Evolutionary conservation across 108 stramenopile genomes (phyloP), one percentile per base, ranked within the genome.

Genomic region (Discostella pseudostelligera): DNA sequence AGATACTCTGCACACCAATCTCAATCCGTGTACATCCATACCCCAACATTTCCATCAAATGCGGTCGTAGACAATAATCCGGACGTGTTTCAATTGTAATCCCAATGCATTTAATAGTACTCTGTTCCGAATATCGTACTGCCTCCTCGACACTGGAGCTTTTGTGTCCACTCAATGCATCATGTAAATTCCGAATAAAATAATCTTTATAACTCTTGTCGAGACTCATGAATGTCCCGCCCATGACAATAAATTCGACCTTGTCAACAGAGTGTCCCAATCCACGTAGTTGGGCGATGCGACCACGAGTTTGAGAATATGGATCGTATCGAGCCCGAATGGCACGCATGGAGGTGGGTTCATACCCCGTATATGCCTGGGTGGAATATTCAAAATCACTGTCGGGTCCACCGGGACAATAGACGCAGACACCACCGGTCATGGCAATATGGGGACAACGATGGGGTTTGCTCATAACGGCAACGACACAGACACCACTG

Each of bases 21-120:
- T 99, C 96, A 66, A 99, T 92, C 7, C 98, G 74, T 17, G 98
- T 99, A 72, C 98, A 99, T 35, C 98, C 98, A 71, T 97, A 99
- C 53, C 81, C 76, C 44, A 96, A 67, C 92, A 99, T 95, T 65
- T 94, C 89, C 48, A 88, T 87, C 53, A 98, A 70, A 77, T 97
- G 95, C 1, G 95, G 94, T 59, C 91, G 92, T 8, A 96, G 70
- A 78, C 95, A 96, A 72, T 96, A 97, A 84, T 98, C 97, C 1
- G 97, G 97, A 24, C 97, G 71, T 3, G 97, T 98, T 66, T 98
- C 97, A 62, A 98, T 91, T 5, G 97, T 98, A 56, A 98, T 95
- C 1, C 96, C 97, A 65, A 97, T 95, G 60, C 94, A 91, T 70
- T 94, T 94, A 35, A 80, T 90, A 0, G 83, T 84, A 22, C 81